Evolutionary conservation across 2,329 filamentous ascomycete species (phyloP).

Genomic region (Fusarium brachygibbosum): DNA sequence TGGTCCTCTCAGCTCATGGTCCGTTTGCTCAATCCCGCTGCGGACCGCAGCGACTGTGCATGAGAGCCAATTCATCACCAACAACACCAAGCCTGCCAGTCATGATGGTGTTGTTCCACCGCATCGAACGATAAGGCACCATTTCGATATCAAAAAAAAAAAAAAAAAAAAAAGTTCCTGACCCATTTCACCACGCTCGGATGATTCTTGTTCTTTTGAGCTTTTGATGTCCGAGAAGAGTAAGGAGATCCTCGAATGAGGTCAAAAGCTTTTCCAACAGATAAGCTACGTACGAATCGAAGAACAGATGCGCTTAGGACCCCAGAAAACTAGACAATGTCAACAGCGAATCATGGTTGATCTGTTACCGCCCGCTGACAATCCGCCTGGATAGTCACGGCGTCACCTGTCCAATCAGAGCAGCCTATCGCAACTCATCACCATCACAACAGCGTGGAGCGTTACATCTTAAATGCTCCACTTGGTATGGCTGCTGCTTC

Average conservation of each 20-base stretch:
- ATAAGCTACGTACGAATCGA: constrained; percentile 30
- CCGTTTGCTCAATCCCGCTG: constrained; percentile 19
- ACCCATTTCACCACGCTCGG: constrained; percentile 2
- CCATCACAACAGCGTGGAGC: constrained; percentile 7
- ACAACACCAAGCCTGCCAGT: constrained; percentile 15
- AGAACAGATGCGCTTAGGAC: constrained; percentile 32
- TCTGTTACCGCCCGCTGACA: constrained; percentile 46
- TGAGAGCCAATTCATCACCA: constrained; percentile 33
- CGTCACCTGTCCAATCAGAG: constrained; percentile 44
- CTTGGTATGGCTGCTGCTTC: constrained; percentile 23
- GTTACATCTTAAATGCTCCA: constrained; percentile 39
- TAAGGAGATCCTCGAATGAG: constrained; percentile 30
- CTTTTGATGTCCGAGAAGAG: constrained; percentile 24
- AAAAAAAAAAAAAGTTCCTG: too few species aligned
- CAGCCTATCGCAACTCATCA: constrained; percentile 33
- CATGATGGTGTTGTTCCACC: constrained; percentile 26
- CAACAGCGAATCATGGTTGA: constrained; percentile 39
- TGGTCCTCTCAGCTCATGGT: constrained; percentile 12
- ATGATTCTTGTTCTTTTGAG: constrained; percentile 26
- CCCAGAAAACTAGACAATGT: constrained; percentile 12
- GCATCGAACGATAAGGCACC: constrained; percentile 22
- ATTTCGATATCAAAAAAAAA: too few species aligned
- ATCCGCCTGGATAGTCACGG: constrained; percentile 35
- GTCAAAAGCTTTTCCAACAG: constrained; percentile 4
- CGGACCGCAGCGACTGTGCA: constrained; percentile 36